Conservation (phyloP, 768 basidiomycete genomes). For the Favolaschia claudopus region DNA sequence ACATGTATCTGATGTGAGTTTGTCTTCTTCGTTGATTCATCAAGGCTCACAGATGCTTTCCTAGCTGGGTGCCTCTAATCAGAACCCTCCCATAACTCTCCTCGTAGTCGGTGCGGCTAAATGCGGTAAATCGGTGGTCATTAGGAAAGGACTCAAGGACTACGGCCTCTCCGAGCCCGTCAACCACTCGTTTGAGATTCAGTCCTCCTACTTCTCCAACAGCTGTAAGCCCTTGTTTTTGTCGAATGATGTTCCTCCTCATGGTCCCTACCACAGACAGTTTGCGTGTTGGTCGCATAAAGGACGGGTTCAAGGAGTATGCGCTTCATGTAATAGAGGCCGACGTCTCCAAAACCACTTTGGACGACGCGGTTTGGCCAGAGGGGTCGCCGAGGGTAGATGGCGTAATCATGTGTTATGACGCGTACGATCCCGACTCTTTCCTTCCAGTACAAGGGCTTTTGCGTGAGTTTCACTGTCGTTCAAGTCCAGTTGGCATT, state of each 20-base stretch:
- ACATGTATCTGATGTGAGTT: constrained; percentile 34
- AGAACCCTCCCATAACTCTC: constrained; percentile 58
- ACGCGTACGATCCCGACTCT: constrained; percentile 68
- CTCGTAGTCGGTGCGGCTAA: constrained; percentile 80
- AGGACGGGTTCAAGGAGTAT: constrained; percentile 43
- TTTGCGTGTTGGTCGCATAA: constrained; percentile 43
- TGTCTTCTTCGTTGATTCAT: background rate
- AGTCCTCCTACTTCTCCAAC: constrained; percentile 41
- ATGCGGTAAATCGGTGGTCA: constrained; percentile 88
- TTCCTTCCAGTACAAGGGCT: constrained; percentile 72
- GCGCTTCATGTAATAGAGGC: constrained; percentile 63
- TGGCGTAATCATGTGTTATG: constrained; percentile 88
- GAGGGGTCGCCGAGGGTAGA: constrained; percentile 67
- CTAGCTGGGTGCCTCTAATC: constrained; percentile 21
- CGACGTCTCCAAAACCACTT: constrained; percentile 46
- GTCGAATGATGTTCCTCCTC: constrained; percentile 34
- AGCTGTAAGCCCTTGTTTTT: constrained; percentile 43
- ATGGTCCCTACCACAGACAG: constrained; percentile 45
- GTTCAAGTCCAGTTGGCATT: constrained; percentile 5
- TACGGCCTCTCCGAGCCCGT: constrained; percentile 59
- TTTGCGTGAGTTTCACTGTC: constrained; percentile 63
- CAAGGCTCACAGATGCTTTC: constrained; percentile 5
- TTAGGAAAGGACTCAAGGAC: constrained; percentile 75
- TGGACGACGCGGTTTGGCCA: constrained; percentile 52
- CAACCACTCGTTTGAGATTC: constrained; percentile 40